Conservation (phyloP, 2,329 filamentous ascomycete species). For the Ophiostoma sp. region DNA sequence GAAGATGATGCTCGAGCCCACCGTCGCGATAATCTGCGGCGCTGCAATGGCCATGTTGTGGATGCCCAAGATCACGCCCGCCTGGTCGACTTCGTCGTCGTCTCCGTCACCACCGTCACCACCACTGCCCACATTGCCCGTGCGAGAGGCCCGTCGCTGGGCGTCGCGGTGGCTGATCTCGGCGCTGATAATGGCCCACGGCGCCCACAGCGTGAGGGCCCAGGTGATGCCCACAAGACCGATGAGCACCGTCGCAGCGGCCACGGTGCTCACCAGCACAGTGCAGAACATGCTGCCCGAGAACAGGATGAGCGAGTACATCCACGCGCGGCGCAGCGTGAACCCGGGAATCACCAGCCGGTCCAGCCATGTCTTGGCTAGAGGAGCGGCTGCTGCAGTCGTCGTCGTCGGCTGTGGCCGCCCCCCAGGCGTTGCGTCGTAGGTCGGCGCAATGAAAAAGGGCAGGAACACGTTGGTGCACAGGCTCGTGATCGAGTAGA, state of each 20-base stretch:
- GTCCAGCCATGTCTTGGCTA: slow-evolving; percentile 43
- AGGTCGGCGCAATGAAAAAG: slow-evolving; percentile 78
- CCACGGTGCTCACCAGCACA: slow-evolving; percentile 66
- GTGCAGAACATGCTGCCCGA: slow-evolving; percentile 76
- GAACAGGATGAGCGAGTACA: slow-evolving; percentile 80
- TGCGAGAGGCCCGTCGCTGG: slow-evolving; percentile 29
- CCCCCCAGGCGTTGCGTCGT: slow-evolving; percentile 43
- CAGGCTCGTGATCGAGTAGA: slow-evolving; percentile 84
- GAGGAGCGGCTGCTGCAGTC: background rate
- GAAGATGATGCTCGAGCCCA: slow-evolving; percentile 81
- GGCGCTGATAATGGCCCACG: slow-evolving; percentile 88
- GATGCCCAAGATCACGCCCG: slow-evolving; percentile 85
- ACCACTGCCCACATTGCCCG: slow-evolving; percentile 27
- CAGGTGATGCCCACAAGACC: slow-evolving; percentile 82
- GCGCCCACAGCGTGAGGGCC: slow-evolving; percentile 90
- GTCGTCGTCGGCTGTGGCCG: background rate
- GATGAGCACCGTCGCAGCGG: slow-evolving; percentile 69
- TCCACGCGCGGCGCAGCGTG: slow-evolving; percentile 83
- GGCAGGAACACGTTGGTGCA: slow-evolving; percentile 76
- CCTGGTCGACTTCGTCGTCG: slow-evolving; percentile 61
- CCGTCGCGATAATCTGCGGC: slow-evolving; percentile 84
- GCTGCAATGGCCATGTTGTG: slow-evolving; percentile 93
- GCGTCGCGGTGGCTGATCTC: slow-evolving; percentile 83
- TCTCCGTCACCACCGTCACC: slow-evolving; percentile 27
- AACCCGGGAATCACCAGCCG: slow-evolving; percentile 71